A percentile compares a stretch with the other conserved stretches of the same genome.
These are phyloP conservation scores for Heterobasidion irregulare DNA, from an alignment of 1,284 basidiomycete species.

Conservation along the genomic window DNA sequence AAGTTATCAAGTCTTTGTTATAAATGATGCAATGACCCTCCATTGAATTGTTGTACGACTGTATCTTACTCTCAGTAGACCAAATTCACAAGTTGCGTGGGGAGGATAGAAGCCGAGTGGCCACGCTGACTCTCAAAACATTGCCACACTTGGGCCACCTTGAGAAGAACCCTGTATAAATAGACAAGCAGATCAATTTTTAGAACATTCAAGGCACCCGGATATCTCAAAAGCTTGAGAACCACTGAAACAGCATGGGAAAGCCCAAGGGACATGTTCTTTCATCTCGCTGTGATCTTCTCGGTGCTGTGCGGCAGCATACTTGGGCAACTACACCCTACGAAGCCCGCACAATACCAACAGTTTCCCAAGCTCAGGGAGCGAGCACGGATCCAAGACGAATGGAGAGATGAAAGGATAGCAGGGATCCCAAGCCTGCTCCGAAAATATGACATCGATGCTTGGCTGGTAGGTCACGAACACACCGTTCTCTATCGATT, in stretches of 20 bases:
- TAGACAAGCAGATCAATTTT: too few relatives aligned
- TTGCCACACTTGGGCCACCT: too few relatives aligned
- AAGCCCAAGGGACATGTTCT: not conserved
- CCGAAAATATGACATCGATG: conserved; percentile 33
- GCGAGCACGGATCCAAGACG: conserved; percentile 33
- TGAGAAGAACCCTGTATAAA: too few relatives aligned
- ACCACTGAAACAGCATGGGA: too few relatives aligned
- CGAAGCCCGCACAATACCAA: conserved; percentile 26
- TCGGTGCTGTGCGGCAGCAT: not conserved
- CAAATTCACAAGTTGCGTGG: too few relatives aligned
- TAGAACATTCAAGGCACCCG: too few relatives aligned
- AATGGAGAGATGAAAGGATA: conserved; percentile 35
- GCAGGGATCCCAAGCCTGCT: conserved; percentile 32
- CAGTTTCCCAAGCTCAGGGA: conserved; percentile 34
- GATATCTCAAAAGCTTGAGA: too few relatives aligned
- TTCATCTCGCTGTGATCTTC: not conserved
- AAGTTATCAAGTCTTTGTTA: conserved; percentile 63
- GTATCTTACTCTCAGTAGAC: too few relatives aligned
- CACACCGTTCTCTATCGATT: not conserved
- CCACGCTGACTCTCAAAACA: too few relatives aligned
- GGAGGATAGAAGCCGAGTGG: too few relatives aligned
- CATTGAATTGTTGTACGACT: too few relatives aligned
- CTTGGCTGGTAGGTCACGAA: conserved; percentile 30
- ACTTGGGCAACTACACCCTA: conserved; percentile 11
- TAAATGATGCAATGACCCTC: conserved; percentile 15